Percentiles rank a stretch among this genome's conserved stretches.
These are phyloP conservation scores for Argentina anserina DNA, from an alignment of 306 rosid species.

Conservation along the genomic window DNA sequence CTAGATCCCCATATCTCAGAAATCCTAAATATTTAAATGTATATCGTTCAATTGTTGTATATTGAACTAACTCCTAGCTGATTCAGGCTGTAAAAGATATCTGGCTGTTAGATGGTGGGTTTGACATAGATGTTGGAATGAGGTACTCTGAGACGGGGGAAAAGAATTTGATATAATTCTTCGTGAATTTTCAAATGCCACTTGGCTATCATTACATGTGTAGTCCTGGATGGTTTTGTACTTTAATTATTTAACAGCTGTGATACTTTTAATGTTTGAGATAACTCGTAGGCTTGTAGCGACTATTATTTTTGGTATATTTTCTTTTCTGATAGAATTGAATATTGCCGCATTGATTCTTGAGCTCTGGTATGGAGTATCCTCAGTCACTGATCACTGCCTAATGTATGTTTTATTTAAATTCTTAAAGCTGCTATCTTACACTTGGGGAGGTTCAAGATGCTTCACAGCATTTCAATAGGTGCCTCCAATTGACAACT, in stretches of 20 bases:
- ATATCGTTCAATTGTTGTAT: neutral
- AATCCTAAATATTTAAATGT: neutral
- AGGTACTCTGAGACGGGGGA: neutral
- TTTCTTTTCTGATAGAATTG: neutral
- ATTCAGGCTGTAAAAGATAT: neutral
- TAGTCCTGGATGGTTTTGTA: neutral
- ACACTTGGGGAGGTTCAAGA: slow-evolving; percentile 82
- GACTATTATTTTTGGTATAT: neutral
- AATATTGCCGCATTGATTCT: slow-evolving; percentile 4
- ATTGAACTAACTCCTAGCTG: neutral
- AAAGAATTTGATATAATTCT: neutral
- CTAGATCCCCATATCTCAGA: neutral
- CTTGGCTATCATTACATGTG: neutral
- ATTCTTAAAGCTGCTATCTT: slow-evolving; percentile 68
- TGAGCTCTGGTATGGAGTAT: neutral
- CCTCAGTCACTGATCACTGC: neutral
- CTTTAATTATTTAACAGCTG: neutral
- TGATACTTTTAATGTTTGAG: neutral
- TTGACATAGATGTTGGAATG: neutral
- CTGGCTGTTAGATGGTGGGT: neutral
- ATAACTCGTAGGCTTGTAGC: no score
- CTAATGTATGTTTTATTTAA: slow-evolving; percentile 19
- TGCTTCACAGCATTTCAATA: slow-evolving; percentile 66
- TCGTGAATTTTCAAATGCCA: neutral
- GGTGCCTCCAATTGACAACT: slow-evolving; percentile 73